Evolutionary conservation across 805 yeast genomes (phyloP), one percentile per base, ranked within the genome.

Genomic region (Saccharomycopsis olivae): DNA sequence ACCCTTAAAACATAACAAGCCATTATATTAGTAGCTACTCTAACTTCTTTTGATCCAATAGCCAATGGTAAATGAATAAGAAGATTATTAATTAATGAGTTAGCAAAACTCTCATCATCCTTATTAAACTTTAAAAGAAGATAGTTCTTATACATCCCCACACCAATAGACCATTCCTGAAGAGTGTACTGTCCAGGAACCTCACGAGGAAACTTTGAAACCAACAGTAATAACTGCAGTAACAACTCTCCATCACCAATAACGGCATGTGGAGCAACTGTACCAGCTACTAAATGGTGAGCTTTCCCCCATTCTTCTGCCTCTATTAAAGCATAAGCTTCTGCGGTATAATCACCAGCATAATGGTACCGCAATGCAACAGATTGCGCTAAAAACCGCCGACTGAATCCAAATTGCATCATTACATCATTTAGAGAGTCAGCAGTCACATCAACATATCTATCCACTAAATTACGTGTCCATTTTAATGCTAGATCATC

Each of bases 211-310:
- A 71, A 70, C 44, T 54, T 44, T 2, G 53, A 40, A 32, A 71
- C 51, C 8, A 80, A 46, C 1, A 41, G 44, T n/a, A 53, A 50
- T n/a, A 74, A 49, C 9, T 52, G 47, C 4, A 43, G 34, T 19
- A 65, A 39, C 30, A 49, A 46, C 3, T 52, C 41, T 1, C 57
- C 59, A 41, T 70, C 68, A n/a, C 70, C 64, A 13, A 78, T 69
- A 1, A 88, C 72, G 3, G 78, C 70, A 11, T 58, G 55, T 6
- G 97, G 97, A 0, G 89, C 97, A 23, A 86, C 79, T 3, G 65
- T 55, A 1, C 61, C 53, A 6, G 77, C 50, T 3, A 84, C 58
- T 1, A 73, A 59, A 2, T 59, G 53, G 51, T 84, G 92, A 0
- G 95, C 95, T 29, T 72, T 75, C 0, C 58, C 63, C 62, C 71